A percentile compares a stretch with the other conserved stretches of the same genome.
Evolutionary conservation across 1,139 yeast species (phyloP).

Genomic region (Candida glucosophila): DNA sequence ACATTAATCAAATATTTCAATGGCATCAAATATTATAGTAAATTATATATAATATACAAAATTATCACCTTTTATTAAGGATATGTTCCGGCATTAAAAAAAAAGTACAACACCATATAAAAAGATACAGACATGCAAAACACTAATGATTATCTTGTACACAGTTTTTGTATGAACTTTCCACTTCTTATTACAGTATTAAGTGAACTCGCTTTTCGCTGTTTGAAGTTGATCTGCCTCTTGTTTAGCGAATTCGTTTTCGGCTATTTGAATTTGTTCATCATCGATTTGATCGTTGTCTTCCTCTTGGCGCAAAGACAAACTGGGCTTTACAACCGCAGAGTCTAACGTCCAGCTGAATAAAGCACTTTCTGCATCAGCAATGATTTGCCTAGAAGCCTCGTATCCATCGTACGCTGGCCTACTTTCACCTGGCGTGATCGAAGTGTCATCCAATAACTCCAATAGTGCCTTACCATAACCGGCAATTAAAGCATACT

Average conservation of each 20-base stretch:
- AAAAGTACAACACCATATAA: too few relatives aligned
- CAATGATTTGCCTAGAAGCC: slow-evolving; percentile 94
- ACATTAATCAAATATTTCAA: too few relatives aligned
- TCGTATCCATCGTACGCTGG: slow-evolving; percentile 98
- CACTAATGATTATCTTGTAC: too few relatives aligned
- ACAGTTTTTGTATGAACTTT: too few relatives aligned
- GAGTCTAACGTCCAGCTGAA: slow-evolving; percentile 95
- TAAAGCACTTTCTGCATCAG: slow-evolving; percentile 93
- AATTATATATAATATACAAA: too few relatives aligned
- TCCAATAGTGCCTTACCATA: slow-evolving; percentile 97
- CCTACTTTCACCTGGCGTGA: slow-evolving; percentile 98
- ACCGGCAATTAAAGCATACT: slow-evolving; percentile 93
- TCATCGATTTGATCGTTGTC: slow-evolving; percentile 56
- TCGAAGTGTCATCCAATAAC: slow-evolving; percentile 92
- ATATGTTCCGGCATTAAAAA: too few relatives aligned
- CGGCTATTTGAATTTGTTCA: slow-evolving; percentile 43
- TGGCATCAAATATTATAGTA: too few relatives aligned
- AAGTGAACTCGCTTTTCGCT: too few relatives aligned
- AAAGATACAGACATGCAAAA: too few relatives aligned
- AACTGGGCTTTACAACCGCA: slow-evolving; percentile 91
- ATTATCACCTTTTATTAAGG: too few relatives aligned
- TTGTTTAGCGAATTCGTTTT: slow-evolving; percentile 34
- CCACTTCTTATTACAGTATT: too few relatives aligned
- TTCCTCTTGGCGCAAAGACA: slow-evolving; percentile 76
- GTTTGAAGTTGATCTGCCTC: too few relatives aligned